phyloP scores from a whole-genome alignment of 2,329 filamentous ascomycete species.

The Cytospora leucostoma region DNA sequence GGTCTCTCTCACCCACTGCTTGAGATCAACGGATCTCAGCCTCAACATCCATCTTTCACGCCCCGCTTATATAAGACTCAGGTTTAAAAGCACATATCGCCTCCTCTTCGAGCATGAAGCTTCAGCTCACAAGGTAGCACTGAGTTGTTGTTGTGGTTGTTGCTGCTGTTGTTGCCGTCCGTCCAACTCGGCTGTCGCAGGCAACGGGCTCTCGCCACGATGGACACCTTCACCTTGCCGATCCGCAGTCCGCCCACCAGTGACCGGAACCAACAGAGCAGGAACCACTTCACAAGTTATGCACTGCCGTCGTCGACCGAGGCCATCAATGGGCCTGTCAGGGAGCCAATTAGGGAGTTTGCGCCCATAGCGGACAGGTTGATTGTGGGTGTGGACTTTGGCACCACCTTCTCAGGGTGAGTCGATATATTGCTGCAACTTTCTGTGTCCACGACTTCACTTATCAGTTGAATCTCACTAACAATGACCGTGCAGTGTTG shows the following conservation, averaged over 20 bases:
- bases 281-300: conserved; percentile 58
- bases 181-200: conserved; percentile 11
- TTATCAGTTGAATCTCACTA: background rate
- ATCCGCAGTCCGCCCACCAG: conserved; percentile 47
- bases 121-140: conserved; percentile 13
- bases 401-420: conserved; percentile 80
- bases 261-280: conserved; percentile 56
- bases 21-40: background rate
- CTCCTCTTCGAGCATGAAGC: conserved; percentile 16
- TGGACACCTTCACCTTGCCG: conserved; percentile 55
- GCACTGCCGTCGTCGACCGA: conserved; percentile 59
- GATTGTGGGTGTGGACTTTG: conserved; percentile 80
- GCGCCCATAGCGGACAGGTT: conserved; percentile 60
- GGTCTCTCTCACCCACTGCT: background rate
- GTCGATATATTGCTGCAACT: conserved; percentile 34
- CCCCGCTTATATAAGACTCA: background rate
- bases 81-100: background rate
- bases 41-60: background rate
- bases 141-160: background rate
- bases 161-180: background rate
- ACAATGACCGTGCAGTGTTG: conserved; percentile 52
- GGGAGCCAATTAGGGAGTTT: conserved; percentile 56
- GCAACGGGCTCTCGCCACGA: conserved; percentile 30
- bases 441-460: background rate
- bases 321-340: conserved; percentile 62